Base-by-base conservation (phyloP, 1,284 basidiomycete genomes). In the Blastosporella zonata region DNA sequence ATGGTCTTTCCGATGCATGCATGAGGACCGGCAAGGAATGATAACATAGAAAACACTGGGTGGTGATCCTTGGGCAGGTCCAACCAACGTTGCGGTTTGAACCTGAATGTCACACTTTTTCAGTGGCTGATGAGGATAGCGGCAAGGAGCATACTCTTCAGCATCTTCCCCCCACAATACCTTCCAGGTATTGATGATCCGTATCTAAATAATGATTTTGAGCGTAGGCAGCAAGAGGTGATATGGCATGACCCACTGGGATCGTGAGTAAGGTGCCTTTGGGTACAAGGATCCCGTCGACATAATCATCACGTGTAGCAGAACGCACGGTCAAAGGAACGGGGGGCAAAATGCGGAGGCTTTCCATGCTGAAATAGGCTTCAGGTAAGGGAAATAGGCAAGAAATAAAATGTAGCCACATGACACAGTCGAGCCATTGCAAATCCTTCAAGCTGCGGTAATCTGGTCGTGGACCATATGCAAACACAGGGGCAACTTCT, bases 1-100 rank as follows among this genome's bases (percentile, higher is more conserved):
- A 79, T 79, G 0, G 74, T 77, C 58, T 71, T 75, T 1, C 73
- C 74, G 35, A 77, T 78, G 53, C 74, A 77, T 1, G 64, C 71
- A 50, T 77, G 75, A 4, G 75, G 74, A 1, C 75, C 75, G 4
- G 71, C 65, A 45, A 77, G 64, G 60, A 78, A 77, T 0, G 72
- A 70, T 17, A 75, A 56, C 8, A 72, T 59, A 1, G 72, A 73
- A 43, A 68, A 71, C 0, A 60, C 59, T 1, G 68, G 52, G 47
- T 70, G 63, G 54, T 69, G 71, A 1, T 59, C 58, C 27, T 65
- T 55, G 2, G 71, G 72, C 0, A 73, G 61, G 38, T 69, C 62
- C 5, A 70, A 55, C 74, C 75, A 77, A 39, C 75, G 68, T 13
- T 60, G 61, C 1, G 75, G 75, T 28, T 60, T 65, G 57, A 71